phyloP scores from a whole-genome alignment of 2,329 filamentous ascomycete species.

The Cladosporium oxysporum region DNA sequence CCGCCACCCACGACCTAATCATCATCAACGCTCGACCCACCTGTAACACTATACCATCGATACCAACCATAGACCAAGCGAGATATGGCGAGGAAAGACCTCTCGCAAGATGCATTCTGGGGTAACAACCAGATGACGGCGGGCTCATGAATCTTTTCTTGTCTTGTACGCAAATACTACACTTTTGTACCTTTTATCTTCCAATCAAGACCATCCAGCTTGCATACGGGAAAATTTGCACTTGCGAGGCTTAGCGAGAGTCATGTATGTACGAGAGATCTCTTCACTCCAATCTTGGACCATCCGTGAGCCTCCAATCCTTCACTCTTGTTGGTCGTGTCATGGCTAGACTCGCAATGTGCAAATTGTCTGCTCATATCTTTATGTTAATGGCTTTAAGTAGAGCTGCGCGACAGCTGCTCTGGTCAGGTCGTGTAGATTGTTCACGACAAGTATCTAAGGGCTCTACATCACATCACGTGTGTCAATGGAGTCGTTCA shows the following conservation, averaged over 20 bases:
- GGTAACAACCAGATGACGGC: conserved; percentile 15
- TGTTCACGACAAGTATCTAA: neutral
- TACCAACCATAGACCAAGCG: conserved; percentile 19
- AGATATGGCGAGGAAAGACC: conserved; percentile 17
- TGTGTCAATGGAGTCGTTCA: no score
- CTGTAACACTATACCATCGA: conserved; percentile 20
- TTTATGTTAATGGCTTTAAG: neutral
- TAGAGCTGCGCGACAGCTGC: no score
- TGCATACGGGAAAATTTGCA: conserved; percentile 1
- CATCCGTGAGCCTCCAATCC: neutral
- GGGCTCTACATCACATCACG: neutral
- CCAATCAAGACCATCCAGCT: conserved; percentile 7
- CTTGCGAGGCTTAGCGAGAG: conserved; percentile 1
- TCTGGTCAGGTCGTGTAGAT: neutral
- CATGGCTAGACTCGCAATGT: neutral
- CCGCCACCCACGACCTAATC: conserved; percentile 4
- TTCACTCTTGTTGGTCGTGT: neutral
- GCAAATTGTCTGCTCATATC: neutral
- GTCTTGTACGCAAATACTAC: conserved; percentile 11
- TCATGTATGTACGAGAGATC: conserved; percentile 13
- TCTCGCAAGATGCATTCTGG: conserved; percentile 10
- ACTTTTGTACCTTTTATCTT: conserved; percentile 15
- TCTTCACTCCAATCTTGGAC: neutral
- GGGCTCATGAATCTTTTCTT: conserved; percentile 4
- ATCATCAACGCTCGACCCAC: conserved; percentile 3